A percentile compares a stretch with the other conserved stretches of the same genome.
These are phyloP conservation scores for Flammula alnicola DNA, from an alignment of 1,284 basidiomycete species.

Conservation along the genomic window DNA sequence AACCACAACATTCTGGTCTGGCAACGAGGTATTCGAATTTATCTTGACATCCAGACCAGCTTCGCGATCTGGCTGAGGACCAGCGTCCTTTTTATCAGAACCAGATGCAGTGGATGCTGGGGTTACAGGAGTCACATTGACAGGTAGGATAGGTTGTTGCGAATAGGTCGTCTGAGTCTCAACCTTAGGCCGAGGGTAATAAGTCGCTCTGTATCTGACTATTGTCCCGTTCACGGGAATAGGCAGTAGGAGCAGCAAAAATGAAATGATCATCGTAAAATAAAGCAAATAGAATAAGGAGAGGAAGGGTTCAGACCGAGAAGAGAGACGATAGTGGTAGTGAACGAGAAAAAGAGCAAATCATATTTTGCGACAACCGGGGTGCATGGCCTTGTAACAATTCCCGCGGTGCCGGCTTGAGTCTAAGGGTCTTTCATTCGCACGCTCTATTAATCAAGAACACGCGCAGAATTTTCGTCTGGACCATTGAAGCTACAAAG, in stretches of 20 bases:
- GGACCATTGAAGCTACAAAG: too few relatives aligned
- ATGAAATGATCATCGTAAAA: neutral
- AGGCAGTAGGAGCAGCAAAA: neutral
- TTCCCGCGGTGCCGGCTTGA: too few relatives aligned
- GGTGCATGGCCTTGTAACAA: too few relatives aligned
- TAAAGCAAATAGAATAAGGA: neutral
- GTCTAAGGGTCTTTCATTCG: too few relatives aligned
- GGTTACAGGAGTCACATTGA: neutral
- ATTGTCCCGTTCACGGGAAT: constrained; percentile 10
- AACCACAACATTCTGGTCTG: too few relatives aligned
- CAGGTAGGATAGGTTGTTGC: neutral
- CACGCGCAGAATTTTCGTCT: too few relatives aligned
- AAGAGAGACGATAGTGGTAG: neutral
- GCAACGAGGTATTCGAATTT: too few relatives aligned
- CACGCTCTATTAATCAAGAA: too few relatives aligned
- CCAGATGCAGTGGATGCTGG: neutral
- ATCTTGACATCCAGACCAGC: neutral
- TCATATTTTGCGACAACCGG: too few relatives aligned
- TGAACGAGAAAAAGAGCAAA: too few relatives aligned
- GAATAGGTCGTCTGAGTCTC: neutral
- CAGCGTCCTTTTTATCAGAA: neutral
- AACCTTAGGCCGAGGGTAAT: constrained; percentile 7
- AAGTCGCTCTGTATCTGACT: constrained; percentile 18
- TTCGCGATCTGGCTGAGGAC: neutral
- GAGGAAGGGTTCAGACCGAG: neutral